Conservation (phyloP, 2,329 filamentous ascomycete species). For the Colletotrichum ledebouriae region DNA sequence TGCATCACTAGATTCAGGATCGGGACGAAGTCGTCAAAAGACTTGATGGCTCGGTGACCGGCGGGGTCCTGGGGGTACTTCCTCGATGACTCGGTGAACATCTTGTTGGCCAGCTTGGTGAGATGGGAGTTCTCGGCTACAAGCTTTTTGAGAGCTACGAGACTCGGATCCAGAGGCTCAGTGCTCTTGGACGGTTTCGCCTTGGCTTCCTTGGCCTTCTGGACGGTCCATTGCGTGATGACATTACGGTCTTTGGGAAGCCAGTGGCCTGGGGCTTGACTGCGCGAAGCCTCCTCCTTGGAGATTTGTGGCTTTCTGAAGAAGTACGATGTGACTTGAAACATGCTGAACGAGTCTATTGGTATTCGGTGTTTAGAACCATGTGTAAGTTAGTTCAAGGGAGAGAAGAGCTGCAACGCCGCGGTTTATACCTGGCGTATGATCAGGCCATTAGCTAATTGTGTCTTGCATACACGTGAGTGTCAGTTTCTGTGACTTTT, state of each 20-base stretch:
- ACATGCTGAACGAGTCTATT: not conserved
- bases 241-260: not conserved
- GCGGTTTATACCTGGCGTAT: no score
- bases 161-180: not conserved
- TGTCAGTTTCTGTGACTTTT: no score
- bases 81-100: constrained; percentile 26
- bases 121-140: not conserved
- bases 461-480: no score
- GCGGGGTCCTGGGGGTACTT: constrained; percentile 14
- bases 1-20: not conserved
- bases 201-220: constrained; percentile 10
- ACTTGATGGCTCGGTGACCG: constrained; percentile 14
- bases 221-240: not conserved
- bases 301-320: constrained; percentile 1
- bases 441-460: no score
- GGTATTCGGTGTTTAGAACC: not conserved
- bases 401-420: no score
- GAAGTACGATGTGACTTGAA: not conserved
- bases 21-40: constrained; percentile 20
- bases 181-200: not conserved
- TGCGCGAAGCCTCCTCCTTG: not conserved
- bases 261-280: constrained; percentile 6
- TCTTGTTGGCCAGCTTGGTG: constrained; percentile 8
- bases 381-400: not conserved
- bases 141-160: not conserved